phyloP scores from a whole-genome alignment of 2,329 filamentous ascomycete species.

The Sphaerulina populicola region DNA sequence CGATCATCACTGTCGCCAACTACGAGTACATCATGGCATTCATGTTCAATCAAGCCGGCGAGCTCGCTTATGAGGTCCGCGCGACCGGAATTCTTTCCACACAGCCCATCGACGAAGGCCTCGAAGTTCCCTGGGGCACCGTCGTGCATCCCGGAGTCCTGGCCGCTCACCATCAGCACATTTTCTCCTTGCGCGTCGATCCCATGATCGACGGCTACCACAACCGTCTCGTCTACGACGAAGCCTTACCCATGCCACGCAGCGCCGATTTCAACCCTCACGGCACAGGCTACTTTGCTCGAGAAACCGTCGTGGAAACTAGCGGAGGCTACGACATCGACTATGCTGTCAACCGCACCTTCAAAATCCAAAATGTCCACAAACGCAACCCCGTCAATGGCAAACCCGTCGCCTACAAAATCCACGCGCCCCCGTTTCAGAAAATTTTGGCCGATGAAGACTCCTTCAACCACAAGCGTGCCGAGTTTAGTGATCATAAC shows the following conservation, averaged over 20 bases:
- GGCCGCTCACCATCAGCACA: slow-evolving; percentile 65
- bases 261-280: slow-evolving; percentile 46
- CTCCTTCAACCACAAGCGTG: slow-evolving; percentile 50
- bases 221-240: slow-evolving; percentile 44
- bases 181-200: slow-evolving; percentile 52
- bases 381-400: slow-evolving; percentile 42
- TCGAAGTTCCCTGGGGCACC: slow-evolving; percentile 58
- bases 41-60: slow-evolving; percentile 60
- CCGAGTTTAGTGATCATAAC: slow-evolving; percentile 51
- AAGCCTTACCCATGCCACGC: slow-evolving; percentile 52
- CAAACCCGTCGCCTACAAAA: slow-evolving; percentile 45
- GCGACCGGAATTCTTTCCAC: slow-evolving; percentile 63
- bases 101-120: slow-evolving; percentile 57
- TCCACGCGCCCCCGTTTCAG: slow-evolving; percentile 43
- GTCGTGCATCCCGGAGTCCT: slow-evolving; percentile 62
- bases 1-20: slow-evolving; percentile 59
- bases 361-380: slow-evolving; percentile 43
- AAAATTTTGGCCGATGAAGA: slow-evolving; percentile 47
- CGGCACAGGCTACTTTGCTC: slow-evolving; percentile 43
- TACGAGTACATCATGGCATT: slow-evolving; percentile 62
- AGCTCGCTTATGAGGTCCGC: slow-evolving; percentile 58
- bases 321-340: slow-evolving; percentile 46
- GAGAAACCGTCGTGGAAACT: slow-evolving; percentile 42
- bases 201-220: slow-evolving; percentile 40
- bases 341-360: slow-evolving; percentile 38